These are phyloP conservation scores for Fusarium caatingaense DNA, from an alignment of 2,329 filamentous ascomycete species.

Conservation along the genomic window DNA sequence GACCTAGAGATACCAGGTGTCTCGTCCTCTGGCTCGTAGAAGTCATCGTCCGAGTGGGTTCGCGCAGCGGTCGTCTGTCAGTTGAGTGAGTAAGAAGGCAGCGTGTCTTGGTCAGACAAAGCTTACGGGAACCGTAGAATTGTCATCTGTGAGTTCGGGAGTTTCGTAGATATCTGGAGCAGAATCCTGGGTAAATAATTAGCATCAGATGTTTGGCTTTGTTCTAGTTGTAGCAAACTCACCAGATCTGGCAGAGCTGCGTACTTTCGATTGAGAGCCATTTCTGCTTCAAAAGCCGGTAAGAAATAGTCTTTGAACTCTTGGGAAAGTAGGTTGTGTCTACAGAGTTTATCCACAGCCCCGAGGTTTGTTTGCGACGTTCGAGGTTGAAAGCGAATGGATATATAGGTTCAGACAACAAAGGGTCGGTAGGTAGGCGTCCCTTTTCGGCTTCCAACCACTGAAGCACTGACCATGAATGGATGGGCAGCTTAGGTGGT, in stretches of 20 bases:
- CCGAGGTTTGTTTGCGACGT: constrained; percentile 2
- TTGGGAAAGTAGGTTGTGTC: neutral
- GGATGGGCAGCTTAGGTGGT: neutral
- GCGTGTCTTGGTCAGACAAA: neutral
- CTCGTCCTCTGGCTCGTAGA: constrained; percentile 72
- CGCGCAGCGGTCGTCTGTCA: constrained; percentile 65
- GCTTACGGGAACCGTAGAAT: constrained; percentile 82
- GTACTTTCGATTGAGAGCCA: constrained; percentile 85
- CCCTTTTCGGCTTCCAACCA: constrained; percentile 23
- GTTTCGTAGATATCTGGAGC: constrained; percentile 98
- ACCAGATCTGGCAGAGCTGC: constrained; percentile 84
- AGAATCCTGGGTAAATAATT: constrained; percentile 71
- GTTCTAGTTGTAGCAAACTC: constrained; percentile 40
- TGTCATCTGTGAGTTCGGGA: constrained; percentile 89
- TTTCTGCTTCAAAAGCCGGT: constrained; percentile 49
- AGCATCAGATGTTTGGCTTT: constrained; percentile 20
- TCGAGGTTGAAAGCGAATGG: constrained; percentile 2
- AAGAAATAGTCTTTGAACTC: neutral
- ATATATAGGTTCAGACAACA: constrained; percentile 10
- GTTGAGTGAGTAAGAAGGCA: constrained; percentile 39
- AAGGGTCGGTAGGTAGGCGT: constrained; percentile 2
- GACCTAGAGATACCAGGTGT: constrained; percentile 78
- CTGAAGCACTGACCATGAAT: constrained; percentile 26
- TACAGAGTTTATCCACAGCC: neutral
- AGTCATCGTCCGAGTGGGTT: constrained; percentile 71